Evolutionary conservation across 768 basidiomycete genomes (phyloP).

Genomic region (Mycena alexandri): DNA sequence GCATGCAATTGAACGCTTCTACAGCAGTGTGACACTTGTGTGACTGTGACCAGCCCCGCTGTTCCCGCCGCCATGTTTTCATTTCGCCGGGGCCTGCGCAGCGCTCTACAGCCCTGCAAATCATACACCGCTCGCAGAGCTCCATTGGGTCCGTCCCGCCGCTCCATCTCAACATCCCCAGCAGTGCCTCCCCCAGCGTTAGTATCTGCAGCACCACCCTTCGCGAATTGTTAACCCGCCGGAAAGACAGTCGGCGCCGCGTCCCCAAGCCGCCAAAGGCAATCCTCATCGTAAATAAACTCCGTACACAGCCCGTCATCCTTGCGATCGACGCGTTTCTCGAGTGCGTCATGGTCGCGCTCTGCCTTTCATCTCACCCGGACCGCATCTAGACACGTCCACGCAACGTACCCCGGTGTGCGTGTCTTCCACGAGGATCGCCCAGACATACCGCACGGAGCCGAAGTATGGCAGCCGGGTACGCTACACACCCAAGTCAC

Average conservation of each 20-base stretch:
- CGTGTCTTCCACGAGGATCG: conserved; percentile 77
- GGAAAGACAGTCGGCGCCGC: conserved; percentile 53
- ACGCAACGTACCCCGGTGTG: conserved; percentile 68
- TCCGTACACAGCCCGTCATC: conserved; percentile 82
- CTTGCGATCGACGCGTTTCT: conserved; percentile 82
- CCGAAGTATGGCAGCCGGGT: conserved; percentile 77
- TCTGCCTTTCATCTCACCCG: conserved; percentile 2
- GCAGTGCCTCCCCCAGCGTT: conserved; percentile 43
- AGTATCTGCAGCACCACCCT: neutral
- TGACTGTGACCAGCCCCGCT: neutral
- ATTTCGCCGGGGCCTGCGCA: conserved; percentile 18
- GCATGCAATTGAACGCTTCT: neutral
- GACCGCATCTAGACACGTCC: conserved; percentile 63
- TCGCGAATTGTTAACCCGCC: conserved; percentile 30
- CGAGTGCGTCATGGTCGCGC: conserved; percentile 58
- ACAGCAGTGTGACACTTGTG: conserved; percentile 8
- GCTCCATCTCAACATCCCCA: conserved; percentile 25
- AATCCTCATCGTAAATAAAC: conserved; percentile 85
- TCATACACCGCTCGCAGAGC: neutral
- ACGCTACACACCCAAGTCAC: neutral
- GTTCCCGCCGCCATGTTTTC: conserved; percentile 10
- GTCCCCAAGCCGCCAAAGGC: conserved; percentile 63
- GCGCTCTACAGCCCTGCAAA: conserved; percentile 16
- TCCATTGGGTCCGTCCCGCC: neutral
- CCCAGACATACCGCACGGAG: conserved; percentile 72